Conservation (phyloP, 2,329 filamentous ascomycete species). For the Calonectria naviculata region DNA sequence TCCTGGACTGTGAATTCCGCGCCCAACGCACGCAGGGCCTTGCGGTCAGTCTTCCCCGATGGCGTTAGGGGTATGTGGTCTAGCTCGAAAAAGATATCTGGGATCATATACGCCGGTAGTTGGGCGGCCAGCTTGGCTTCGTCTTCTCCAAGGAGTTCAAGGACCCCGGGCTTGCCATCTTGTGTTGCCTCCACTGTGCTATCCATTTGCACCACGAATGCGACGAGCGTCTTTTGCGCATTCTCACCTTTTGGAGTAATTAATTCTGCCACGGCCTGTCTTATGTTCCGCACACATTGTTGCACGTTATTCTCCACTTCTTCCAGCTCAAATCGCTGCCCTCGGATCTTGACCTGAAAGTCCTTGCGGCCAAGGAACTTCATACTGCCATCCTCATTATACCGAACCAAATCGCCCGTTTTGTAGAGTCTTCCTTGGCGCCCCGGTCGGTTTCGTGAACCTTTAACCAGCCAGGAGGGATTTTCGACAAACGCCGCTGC, state of each 20-base stretch:
- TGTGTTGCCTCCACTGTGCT: background rate
- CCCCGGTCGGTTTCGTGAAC: background rate
- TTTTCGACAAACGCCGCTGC: constrained; percentile 43
- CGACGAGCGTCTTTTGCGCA: background rate
- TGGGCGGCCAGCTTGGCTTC: background rate
- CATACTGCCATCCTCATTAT: constrained; percentile 52
- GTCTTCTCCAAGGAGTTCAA: background rate
- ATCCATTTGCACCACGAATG: background rate
- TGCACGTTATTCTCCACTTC: constrained; percentile 15
- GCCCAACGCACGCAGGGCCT: constrained; percentile 15
- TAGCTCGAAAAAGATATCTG: constrained; percentile 23
- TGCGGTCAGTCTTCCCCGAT: constrained; percentile 29
- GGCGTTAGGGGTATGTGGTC: constrained; percentile 19
- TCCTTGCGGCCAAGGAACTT: constrained; percentile 42
- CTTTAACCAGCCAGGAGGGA: constrained; percentile 47
- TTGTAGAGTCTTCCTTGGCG: constrained; percentile 48
- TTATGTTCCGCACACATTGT: background rate
- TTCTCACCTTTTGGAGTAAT: background rate
- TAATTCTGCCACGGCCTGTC: background rate
- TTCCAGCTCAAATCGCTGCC: constrained; percentile 21
- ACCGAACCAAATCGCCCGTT: constrained; percentile 59
- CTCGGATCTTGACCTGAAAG: constrained; percentile 24
- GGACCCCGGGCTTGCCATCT: background rate
- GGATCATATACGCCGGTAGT: constrained; percentile 34
- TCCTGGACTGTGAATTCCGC: constrained; percentile 36